These are phyloP conservation scores for Diophrys appendiculata DNA, from an alignment of 73 alveolate species.

Conservation along the genomic window DNA sequence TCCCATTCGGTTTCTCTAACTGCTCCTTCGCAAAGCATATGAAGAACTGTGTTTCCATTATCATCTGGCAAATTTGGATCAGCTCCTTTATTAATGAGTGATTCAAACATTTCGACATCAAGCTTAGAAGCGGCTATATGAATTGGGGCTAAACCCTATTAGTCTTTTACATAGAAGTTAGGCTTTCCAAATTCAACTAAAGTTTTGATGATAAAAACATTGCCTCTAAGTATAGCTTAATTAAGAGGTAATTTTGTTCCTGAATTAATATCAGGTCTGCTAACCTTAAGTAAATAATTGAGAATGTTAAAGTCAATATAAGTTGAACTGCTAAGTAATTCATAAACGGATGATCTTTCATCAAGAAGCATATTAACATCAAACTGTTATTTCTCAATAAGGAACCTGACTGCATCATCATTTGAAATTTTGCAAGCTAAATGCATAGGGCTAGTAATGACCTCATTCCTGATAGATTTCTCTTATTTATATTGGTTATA, in stretches of 20 bases:
- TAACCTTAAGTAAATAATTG: constrained; percentile 35
- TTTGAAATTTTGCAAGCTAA: constrained; percentile 50
- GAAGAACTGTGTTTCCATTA: constrained; percentile 56
- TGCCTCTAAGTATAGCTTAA: constrained; percentile 59
- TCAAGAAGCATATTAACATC: constrained; percentile 50
- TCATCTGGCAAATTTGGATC: constrained; percentile 54
- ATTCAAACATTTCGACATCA: constrained; percentile 25
- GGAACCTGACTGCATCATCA: constrained; percentile 46
- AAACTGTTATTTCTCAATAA: constrained; percentile 45
- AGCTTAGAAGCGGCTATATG: constrained; percentile 51
- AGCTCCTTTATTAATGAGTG: constrained; percentile 43
- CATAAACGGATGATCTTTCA: constrained; percentile 43
- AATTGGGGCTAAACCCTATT: constrained; percentile 54
- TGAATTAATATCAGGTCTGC: constrained; percentile 46
- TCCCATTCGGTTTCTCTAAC: constrained; percentile 57
- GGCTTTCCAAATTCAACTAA: constrained; percentile 60
- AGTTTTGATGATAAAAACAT: constrained; percentile 39
- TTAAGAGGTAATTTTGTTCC: constrained; percentile 59
- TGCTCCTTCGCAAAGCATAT: constrained; percentile 50
- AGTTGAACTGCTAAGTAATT: constrained; percentile 46
- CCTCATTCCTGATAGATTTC: constrained; percentile 16
- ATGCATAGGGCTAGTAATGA: constrained; percentile 38
- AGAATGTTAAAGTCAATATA: constrained; percentile 49
- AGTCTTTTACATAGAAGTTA: constrained; percentile 38
- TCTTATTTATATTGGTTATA: constrained; percentile 31